These are phyloP conservation scores for Metschnikowia noctiluminum DNA, from an alignment of 805 yeast species.

Conservation along the genomic window DNA sequence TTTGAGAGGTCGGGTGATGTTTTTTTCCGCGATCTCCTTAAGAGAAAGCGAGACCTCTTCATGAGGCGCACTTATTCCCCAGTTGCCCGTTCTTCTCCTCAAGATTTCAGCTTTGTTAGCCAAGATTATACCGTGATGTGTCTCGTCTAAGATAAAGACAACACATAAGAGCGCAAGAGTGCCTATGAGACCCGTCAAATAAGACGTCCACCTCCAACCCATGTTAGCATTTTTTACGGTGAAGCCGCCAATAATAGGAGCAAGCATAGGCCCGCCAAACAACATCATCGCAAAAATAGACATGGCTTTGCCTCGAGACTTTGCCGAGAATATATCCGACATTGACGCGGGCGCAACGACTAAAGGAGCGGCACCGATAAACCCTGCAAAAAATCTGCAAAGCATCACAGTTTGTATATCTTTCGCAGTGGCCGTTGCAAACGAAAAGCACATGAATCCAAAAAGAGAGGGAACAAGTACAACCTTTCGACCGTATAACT, in stretches of 20 bases:
- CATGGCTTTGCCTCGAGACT: conserved; percentile 23
- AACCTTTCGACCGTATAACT: conserved; percentile 65
- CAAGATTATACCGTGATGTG: conserved; percentile 68
- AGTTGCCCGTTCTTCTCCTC: conserved; percentile 68
- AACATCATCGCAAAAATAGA: conserved; percentile 33
- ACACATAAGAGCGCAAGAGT: conserved; percentile 39
- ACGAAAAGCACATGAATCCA: conserved; percentile 56
- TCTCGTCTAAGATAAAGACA: conserved; percentile 54
- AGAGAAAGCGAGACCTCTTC: conserved; percentile 36
- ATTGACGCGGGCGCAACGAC: conserved; percentile 25
- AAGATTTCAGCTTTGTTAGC: conserved; percentile 59
- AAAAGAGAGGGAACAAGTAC: conserved; percentile 56
- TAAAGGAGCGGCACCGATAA: conserved; percentile 24
- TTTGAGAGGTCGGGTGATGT: conserved; percentile 61
- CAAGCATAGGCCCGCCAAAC: conserved; percentile 23
- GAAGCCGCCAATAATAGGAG: conserved; percentile 50
- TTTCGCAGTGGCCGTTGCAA: conserved; percentile 30
- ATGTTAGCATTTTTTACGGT: conserved; percentile 51
- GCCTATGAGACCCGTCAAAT: conserved; percentile 63
- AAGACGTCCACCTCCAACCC: conserved; percentile 84
- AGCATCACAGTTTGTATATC: conserved; percentile 24
- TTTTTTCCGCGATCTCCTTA: conserved; percentile 57
- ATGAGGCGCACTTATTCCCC: conserved; percentile 80
- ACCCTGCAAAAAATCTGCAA: conserved; percentile 24
- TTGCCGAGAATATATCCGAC: conserved; percentile 20